Percentiles rank a stretch among this genome's conserved stretches.
Evolutionary conservation across 495 filamentous ascomycete species (phyloP).

Genomic region (Penicillium waksmanii): DNA sequence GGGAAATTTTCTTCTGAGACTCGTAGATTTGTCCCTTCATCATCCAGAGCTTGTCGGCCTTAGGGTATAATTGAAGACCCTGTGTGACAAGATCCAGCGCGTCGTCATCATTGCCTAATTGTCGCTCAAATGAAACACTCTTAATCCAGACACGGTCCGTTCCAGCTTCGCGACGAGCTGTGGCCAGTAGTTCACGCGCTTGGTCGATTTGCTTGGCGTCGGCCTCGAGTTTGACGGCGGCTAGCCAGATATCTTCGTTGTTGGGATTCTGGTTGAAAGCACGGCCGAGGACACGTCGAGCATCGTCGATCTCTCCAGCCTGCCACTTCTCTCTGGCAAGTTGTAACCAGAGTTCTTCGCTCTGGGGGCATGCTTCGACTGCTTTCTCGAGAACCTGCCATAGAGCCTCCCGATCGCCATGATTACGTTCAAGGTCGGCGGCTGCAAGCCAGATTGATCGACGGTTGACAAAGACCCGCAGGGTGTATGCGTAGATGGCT

Average conservation of each 20-base stretch:
- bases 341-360: constrained; percentile 93
- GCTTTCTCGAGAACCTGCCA: constrained; percentile 89
- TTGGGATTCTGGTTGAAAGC: constrained; percentile 93
- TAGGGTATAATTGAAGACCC: constrained; percentile 85
- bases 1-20: constrained; percentile 69
- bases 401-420: constrained; percentile 82
- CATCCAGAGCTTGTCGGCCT: constrained; percentile 91
- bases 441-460: constrained; percentile 86
- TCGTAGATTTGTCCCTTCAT: constrained; percentile 99
- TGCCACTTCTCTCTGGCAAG: constrained; percentile 94
- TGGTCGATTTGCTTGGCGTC: constrained; percentile 79
- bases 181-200: constrained; percentile 77
- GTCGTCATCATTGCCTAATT: constrained; percentile 74
- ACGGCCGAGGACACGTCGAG: constrained; percentile 76
- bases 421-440: constrained; percentile 87
- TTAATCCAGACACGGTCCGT: constrained; percentile 98
- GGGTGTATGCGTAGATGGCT: constrained; percentile 88
- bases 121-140: constrained; percentile 87
- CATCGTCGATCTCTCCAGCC: constrained; percentile 80
- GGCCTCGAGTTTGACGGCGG: constrained; percentile 92
- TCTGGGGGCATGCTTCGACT: constrained; percentile 87
- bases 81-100: constrained; percentile 86
- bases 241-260: constrained; percentile 96
- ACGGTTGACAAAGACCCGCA: constrained; percentile 83
- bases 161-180: constrained; percentile 81